phyloP scores from a whole-genome alignment of 495 filamentous ascomycete genomes.

The Tuber calosporum region DNA sequence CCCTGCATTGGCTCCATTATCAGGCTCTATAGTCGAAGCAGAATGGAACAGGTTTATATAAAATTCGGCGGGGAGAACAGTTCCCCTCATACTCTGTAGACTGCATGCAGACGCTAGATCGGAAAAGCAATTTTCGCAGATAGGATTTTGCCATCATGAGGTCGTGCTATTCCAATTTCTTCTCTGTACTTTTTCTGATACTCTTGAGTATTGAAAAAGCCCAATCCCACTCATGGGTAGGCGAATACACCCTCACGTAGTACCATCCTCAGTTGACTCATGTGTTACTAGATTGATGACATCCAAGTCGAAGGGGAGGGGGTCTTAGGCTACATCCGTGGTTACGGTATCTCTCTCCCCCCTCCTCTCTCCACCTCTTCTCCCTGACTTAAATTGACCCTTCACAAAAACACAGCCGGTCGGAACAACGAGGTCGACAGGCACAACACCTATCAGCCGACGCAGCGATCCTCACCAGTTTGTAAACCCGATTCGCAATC shows the following conservation, averaged over 20 bases:
- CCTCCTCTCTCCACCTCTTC: background rate
- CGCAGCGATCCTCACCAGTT: background rate
- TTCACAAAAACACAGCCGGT: conserved; percentile 15
- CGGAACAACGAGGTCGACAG: conserved; percentile 13
- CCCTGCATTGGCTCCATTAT: background rate
- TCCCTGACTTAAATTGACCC: background rate
- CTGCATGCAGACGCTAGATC: background rate
- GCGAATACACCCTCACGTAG: background rate
- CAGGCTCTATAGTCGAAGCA: background rate
- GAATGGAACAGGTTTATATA: background rate
- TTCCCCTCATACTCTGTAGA: background rate
- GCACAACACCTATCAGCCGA: conserved; percentile 21
- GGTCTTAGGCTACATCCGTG: conserved; percentile 23
- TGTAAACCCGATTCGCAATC: conserved; percentile 19
- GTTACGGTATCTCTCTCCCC: conserved; percentile 13
- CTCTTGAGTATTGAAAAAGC: background rate
- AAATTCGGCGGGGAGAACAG: background rate
- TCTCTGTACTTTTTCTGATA: background rate
- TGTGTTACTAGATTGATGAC: conserved; percentile 9
- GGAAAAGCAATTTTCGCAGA: background rate
- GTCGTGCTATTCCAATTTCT: background rate
- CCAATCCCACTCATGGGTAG: conserved; percentile 1
- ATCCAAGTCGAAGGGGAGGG: conserved; percentile 18
- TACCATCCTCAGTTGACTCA: background rate
- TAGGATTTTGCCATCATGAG: conserved; percentile 1